phyloP scores from a whole-genome alignment of 2,329 filamentous ascomycete species.

The Piedraia hortae region DNA sequence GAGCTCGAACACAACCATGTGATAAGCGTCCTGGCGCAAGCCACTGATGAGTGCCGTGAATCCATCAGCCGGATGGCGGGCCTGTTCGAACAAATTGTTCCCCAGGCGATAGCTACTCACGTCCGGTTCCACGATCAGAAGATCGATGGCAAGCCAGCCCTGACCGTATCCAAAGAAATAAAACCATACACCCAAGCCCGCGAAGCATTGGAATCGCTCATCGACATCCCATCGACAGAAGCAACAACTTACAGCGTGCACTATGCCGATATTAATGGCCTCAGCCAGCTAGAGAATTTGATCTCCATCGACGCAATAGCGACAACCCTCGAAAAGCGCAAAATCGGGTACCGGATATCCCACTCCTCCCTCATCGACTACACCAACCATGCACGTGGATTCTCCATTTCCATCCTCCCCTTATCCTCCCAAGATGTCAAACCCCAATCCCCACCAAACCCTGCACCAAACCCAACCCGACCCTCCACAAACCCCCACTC shows the following conservation, averaged over 20 bases:
- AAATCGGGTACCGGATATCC: conserved; percentile 10
- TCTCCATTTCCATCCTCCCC: conserved; percentile 11
- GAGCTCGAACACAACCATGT: conserved; percentile 12
- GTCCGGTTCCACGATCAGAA: conserved; percentile 11
- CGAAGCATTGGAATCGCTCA: conserved; percentile 1
- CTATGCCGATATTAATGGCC: conserved; percentile 13
- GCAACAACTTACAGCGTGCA: conserved; percentile 10
- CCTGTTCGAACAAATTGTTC: conserved; percentile 9
- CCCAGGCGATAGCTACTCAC: conserved; percentile 7
- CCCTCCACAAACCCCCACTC: conserved; percentile 3
- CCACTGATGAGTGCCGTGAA: conserved; percentile 7
- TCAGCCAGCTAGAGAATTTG: conserved; percentile 13
- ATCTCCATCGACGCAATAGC: conserved; percentile 13
- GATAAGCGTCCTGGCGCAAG: conserved; percentile 9
- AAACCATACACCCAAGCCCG: conserved; percentile 8
- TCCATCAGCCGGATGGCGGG: conserved; percentile 8
- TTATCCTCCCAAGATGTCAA: conserved; percentile 8
- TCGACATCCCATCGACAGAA: neutral
- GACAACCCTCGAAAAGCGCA: conserved; percentile 8
- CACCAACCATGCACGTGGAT: conserved; percentile 9
- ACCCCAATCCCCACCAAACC: conserved; percentile 3
- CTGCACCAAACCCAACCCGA: conserved; percentile 1
- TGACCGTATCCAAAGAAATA: conserved; percentile 10
- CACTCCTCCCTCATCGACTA: conserved; percentile 12
- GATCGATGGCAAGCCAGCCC: conserved; percentile 8